These are phyloP conservation scores for Quercus lobata DNA, from an alignment of 331 rosid species.

Conservation along the genomic window DNA sequence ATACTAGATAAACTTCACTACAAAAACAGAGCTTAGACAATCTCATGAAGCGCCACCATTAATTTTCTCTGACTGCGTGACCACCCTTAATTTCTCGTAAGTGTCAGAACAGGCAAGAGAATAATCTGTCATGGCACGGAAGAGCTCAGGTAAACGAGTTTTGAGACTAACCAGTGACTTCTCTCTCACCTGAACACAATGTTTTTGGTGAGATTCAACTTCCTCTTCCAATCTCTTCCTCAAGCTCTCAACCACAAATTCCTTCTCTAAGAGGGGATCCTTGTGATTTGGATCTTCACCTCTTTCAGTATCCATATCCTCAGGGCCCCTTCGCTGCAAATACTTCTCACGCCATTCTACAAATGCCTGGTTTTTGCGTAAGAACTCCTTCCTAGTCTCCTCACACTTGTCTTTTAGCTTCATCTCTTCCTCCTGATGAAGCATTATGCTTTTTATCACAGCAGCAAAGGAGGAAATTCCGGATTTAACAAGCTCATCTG, in stretches of 20 bases:
- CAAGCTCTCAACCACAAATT: conserved; percentile 67
- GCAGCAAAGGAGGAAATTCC: conserved; percentile 75
- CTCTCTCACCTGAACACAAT: conserved; percentile 68
- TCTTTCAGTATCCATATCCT: conserved; percentile 48
- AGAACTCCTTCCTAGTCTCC: conserved; percentile 58
- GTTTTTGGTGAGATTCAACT: conserved; percentile 53
- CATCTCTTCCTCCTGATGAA: conserved; percentile 85
- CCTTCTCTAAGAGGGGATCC: conserved; percentile 56
- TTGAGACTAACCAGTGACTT: conserved; percentile 71
- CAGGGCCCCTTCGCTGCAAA: conserved; percentile 37
- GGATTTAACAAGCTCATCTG: conserved; percentile 74
- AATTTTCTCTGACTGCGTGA: conserved; percentile 26
- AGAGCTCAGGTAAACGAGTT: conserved; percentile 82
- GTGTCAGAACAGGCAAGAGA: conserved; percentile 52
- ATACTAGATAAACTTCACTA: conserved; percentile 18
- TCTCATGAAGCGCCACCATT: conserved; percentile 32
- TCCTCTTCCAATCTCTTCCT: conserved; percentile 75
- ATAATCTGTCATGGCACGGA: conserved; percentile 61
- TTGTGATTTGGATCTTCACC: conserved; percentile 56
- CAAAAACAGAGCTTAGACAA: conserved; percentile 6
- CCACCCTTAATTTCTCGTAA: conserved; percentile 47
- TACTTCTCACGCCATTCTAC: conserved; percentile 80
- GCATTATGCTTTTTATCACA: conserved; percentile 56
- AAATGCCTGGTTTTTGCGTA: conserved; percentile 56
- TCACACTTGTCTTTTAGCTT: conserved; percentile 71